Conservation (phyloP, 2,329 filamentous ascomycete species). For the Xylariaceae sp. region DNA sequence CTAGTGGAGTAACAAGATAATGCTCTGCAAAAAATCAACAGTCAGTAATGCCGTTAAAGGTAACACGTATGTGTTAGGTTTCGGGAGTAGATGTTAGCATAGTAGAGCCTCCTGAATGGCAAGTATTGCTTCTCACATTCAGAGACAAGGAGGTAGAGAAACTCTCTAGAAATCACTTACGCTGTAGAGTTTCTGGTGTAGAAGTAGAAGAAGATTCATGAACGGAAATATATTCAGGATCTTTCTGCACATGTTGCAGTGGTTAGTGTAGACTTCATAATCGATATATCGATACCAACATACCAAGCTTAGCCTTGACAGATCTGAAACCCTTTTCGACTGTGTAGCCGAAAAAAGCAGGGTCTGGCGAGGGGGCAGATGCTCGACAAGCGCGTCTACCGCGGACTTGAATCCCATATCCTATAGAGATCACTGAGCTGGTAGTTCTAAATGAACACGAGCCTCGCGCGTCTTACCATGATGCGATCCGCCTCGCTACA, state of each 20-base stretch:
- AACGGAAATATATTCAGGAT: conserved; percentile 94
- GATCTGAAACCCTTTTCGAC: conserved; percentile 89
- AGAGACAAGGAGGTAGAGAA: too few species aligned
- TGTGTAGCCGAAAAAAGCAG: conserved; percentile 96
- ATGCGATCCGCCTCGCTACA: conserved; percentile 95
- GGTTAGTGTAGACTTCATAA: background rate
- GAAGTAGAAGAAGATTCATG: conserved; percentile 81
- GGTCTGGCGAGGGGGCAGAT: conserved; percentile 88
- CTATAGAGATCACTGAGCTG: too few species aligned
- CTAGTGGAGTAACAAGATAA: conserved; percentile 83
- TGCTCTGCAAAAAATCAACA: too few species aligned
- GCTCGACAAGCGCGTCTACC: conserved; percentile 91
- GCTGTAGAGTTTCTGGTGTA: conserved; percentile 83
- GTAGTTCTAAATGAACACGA: too few species aligned
- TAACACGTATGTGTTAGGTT: too few species aligned
- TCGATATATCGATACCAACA: background rate
- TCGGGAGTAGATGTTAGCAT: too few species aligned
- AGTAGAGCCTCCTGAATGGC: too few species aligned
- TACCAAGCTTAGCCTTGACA: conserved; percentile 80
- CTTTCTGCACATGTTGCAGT: conserved; percentile 55
- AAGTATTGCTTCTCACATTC: too few species aligned
- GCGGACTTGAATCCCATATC: conserved; percentile 95
- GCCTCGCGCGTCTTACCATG: too few species aligned
- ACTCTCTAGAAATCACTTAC: too few species aligned
- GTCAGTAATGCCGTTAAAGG: too few species aligned